Percentiles rank a stretch among this genome's conserved stretches.
Conservation (phyloP, 768 basidiomycete species). For the Cystobasidiopsis lactophilus region DNA sequence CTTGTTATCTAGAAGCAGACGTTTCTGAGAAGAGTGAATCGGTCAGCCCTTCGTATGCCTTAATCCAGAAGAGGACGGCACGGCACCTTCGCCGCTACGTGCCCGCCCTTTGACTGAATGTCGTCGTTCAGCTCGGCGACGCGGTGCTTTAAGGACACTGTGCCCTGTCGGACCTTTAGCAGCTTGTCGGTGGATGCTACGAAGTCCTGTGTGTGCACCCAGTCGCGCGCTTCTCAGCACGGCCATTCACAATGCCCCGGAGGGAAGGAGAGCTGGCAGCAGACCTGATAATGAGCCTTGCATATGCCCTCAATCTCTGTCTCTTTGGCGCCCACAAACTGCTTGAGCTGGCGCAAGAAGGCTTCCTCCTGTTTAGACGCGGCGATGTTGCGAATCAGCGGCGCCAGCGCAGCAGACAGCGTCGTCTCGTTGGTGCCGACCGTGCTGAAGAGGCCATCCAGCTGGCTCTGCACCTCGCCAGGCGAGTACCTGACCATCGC, state of each 20-base stretch:
- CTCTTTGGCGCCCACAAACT: constrained; percentile 84
- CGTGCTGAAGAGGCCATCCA: too few relatives aligned
- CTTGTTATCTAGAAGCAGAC: constrained; percentile 62
- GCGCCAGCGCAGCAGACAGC: neutral
- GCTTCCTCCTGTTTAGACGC: constrained; percentile 39
- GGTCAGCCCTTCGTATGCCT: neutral
- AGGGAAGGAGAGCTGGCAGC: neutral
- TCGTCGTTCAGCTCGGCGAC: constrained; percentile 71
- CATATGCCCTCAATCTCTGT: constrained; percentile 90
- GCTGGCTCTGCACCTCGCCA: too few relatives aligned
- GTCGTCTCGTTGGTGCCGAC: too few relatives aligned
- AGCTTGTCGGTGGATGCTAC: constrained; percentile 91
- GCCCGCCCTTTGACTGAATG: constrained; percentile 66
- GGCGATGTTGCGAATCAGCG: constrained; percentile 5
- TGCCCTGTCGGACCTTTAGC: constrained; percentile 86
- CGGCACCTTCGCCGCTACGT: constrained; percentile 55
- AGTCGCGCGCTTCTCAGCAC: too few relatives aligned
- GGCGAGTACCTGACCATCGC: too few relatives aligned
- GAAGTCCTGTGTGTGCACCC: constrained; percentile 41
- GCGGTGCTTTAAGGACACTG: constrained; percentile 73
- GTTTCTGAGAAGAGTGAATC: constrained; percentile 50
- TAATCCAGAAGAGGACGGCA: too few relatives aligned
- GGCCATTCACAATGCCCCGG: too few relatives aligned
- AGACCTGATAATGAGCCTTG: constrained; percentile 62
- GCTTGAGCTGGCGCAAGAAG: constrained; percentile 62